phyloP scores from a whole-genome alignment of 305 asterid species.

The Fraxinus angustifolia region DNA sequence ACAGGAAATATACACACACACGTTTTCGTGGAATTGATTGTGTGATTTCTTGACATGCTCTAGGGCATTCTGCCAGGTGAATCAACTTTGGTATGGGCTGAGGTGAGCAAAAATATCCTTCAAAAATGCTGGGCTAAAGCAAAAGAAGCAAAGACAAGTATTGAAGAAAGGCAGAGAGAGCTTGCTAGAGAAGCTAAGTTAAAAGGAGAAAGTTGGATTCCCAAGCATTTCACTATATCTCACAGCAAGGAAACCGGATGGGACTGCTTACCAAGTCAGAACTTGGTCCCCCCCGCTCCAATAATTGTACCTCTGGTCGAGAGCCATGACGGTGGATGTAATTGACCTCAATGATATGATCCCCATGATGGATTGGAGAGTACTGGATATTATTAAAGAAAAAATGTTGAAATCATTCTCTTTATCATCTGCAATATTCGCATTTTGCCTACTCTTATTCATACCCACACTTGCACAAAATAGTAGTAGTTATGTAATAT shows the following conservation, averaged over 20 bases:
- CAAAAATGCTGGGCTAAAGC: constrained; percentile 67
- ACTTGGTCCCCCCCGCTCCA: constrained; percentile 58
- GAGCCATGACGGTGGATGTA: neutral
- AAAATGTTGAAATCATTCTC: neutral
- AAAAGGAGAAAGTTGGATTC: constrained; percentile 45
- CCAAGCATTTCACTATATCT: constrained; percentile 52
- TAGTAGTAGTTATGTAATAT: neutral
- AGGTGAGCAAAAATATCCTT: constrained; percentile 55
- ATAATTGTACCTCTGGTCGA: constrained; percentile 46
- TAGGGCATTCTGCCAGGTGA: constrained; percentile 54
- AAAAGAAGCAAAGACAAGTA: constrained; percentile 47
- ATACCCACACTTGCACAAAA: neutral
- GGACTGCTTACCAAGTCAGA: constrained; percentile 56
- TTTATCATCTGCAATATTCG: neutral
- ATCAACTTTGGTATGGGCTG: constrained; percentile 73
- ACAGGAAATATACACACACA: neutral
- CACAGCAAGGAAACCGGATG: constrained; percentile 59
- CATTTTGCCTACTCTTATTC: neutral
- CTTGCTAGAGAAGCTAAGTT: constrained; percentile 38
- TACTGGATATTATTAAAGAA: neutral
- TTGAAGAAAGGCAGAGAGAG: constrained; percentile 74
- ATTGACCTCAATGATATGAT: neutral
- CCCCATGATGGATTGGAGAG: neutral
- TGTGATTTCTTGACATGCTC: neutral
- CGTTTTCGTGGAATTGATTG: neutral